These are phyloP conservation scores for Coccinonectria pachysandricola DNA, from an alignment of 2,329 filamentous ascomycete species.

Conservation along the genomic window DNA sequence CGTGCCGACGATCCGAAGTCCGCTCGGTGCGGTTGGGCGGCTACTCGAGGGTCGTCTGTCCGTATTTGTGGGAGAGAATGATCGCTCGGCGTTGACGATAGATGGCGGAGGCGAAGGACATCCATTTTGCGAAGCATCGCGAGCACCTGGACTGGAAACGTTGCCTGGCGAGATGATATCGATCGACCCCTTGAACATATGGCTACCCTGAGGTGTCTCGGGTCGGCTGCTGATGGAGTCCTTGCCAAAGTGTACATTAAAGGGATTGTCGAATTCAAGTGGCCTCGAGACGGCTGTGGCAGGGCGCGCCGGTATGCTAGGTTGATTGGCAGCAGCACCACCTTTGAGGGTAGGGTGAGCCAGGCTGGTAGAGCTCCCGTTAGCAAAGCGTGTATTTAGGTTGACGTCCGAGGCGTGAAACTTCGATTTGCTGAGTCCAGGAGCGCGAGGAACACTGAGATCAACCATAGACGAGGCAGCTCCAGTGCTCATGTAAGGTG, in stretches of 20 bases:
- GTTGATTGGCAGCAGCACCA: conserved; percentile 13
- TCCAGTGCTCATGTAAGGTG: conserved; percentile 24
- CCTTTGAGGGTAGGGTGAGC: conserved; percentile 22
- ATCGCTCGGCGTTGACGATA: conserved; percentile 21
- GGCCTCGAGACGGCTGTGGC: conserved; percentile 25
- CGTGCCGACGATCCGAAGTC: conserved; percentile 18
- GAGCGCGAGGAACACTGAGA: conserved; percentile 23
- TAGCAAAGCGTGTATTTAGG: conserved; percentile 26
- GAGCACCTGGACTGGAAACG: too few relatives aligned
- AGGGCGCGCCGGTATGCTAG: conserved; percentile 21
- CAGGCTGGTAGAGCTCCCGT: conserved; percentile 26
- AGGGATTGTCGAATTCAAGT: conserved; percentile 35
- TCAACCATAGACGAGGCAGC: conserved; percentile 36
- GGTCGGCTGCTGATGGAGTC: conserved; percentile 18
- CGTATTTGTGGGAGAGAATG: conserved; percentile 12
- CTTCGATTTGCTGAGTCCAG: conserved; percentile 14
- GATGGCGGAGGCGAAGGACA: conserved; percentile 30
- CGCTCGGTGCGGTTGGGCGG: conserved; percentile 15
- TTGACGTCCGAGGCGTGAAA: conserved; percentile 30
- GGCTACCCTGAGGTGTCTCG: conserved; percentile 13
- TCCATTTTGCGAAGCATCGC: too few relatives aligned
- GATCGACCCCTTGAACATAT: too few relatives aligned
- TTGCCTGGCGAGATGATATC: too few relatives aligned
- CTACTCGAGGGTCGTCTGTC: conserved; percentile 10
- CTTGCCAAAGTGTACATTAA: conserved; percentile 35